Evolutionary conservation across 306 rosid species (phyloP).

Genomic region (Acacia acuminata): DNA sequence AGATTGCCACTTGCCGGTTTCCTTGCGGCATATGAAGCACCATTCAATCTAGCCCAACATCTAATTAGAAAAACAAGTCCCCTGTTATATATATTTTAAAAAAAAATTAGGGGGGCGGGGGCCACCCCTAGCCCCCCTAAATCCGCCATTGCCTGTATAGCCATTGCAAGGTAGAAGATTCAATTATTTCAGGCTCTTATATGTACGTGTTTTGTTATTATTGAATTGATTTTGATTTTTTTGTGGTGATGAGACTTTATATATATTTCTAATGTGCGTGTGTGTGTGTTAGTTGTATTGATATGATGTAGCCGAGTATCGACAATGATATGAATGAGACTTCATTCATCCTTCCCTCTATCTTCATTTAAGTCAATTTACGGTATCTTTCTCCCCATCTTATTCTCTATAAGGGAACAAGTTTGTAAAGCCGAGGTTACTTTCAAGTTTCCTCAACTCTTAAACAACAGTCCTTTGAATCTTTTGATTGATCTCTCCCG

Average conservation of each 20-base stretch:
- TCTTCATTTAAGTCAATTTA: background rate
- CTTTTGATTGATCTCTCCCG: background rate
- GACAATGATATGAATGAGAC: background rate
- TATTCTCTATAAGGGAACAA: too few species aligned
- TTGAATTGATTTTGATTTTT: background rate
- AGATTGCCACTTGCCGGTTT: too few species aligned
- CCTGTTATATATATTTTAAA: too few species aligned
- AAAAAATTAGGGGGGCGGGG: too few species aligned
- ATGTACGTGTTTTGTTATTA: background rate
- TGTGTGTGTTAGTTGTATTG: too few species aligned
- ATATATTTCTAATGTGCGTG: too few species aligned
- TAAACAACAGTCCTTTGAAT: background rate
- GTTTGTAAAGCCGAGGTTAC: background rate
- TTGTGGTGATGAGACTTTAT: background rate
- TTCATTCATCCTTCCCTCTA: background rate
- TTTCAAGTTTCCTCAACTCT: background rate
- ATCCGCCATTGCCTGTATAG: too few species aligned
- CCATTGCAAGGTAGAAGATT: background rate
- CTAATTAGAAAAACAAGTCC: too few species aligned
- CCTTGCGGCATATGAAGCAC: too few species aligned
- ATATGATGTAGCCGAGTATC: background rate
- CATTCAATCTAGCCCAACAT: too few species aligned
- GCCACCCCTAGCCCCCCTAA: too few species aligned
- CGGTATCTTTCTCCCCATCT: background rate
- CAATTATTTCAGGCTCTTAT: background rate